phyloP scores from a whole-genome alignment of 192 early-diverging fungal genomes.

The Umbelopsis isabellina region DNA sequence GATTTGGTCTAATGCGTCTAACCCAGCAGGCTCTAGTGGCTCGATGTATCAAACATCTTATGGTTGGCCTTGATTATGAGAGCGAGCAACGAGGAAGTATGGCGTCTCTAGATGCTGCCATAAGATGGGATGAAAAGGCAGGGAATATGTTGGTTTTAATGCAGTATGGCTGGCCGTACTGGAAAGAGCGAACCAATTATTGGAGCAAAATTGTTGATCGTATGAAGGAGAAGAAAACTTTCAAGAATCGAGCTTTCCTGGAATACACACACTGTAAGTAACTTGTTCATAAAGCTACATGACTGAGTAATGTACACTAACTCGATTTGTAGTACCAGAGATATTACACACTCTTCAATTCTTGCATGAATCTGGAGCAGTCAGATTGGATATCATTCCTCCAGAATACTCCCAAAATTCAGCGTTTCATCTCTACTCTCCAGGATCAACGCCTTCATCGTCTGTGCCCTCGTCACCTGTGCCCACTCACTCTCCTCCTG shows the following conservation, averaged over 20 bases:
- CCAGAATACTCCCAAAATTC: conserved; percentile 30
- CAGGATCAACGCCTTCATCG: conserved; percentile 3
- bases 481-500: neutral
- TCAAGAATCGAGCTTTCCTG: conserved; percentile 36
- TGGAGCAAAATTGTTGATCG: conserved; percentile 35
- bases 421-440: neutral
- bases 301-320: neutral
- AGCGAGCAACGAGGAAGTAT: conserved; percentile 26
- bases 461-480: conserved; percentile 21
- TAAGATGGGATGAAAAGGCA: conserved; percentile 40
- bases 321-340: conserved; percentile 25
- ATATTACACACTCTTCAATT: conserved; percentile 32
- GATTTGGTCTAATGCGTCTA: conserved; percentile 39
- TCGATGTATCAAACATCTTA: conserved; percentile 41
- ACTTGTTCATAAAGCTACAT: too few species aligned
- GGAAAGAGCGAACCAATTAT: conserved; percentile 31
- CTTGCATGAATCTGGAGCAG: conserved; percentile 29
- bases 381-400: conserved; percentile 35
- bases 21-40: conserved; percentile 34
- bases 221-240: conserved; percentile 35
- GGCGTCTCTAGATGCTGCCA: conserved; percentile 36
- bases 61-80: conserved; percentile 38
- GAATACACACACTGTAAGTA: conserved; percentile 38
- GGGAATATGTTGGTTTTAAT: conserved; percentile 37
- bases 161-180: conserved; percentile 44